Evolutionary conservation across 2,329 filamentous ascomycete species (phyloP), one percentile per base, ranked within the genome.

Genomic region (Neophaeococcomyces aloes): DNA sequence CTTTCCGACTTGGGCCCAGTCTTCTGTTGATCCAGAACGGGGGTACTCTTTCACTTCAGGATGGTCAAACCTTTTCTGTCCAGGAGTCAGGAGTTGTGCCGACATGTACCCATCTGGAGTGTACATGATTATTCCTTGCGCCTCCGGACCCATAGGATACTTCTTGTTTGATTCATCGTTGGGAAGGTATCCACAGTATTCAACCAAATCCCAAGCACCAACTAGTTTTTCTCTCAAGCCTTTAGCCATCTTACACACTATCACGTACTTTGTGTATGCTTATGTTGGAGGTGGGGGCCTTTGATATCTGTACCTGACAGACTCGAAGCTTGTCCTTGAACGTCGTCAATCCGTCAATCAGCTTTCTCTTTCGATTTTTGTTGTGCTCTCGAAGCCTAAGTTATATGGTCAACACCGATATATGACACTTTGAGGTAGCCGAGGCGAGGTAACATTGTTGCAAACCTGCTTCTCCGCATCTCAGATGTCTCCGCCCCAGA

Each of bases 31-130:
- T 2, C 27, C 39, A 4, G 43, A 14, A 8, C 15, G 18, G 4
- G 17, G 10, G 10, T 30, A 48, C 2, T 33, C 29, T 29, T 29
- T 35, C 33, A 45, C 42, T 15, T 35, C 45, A 8, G 42, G 30
- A 32, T n/a, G n/a, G n/a, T n/a, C 15, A 8, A 38, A 48, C 2
- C 33, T 29, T 29, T 29, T 35, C 33, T 48, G 45, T 15, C 42
- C 45, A 8, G 42, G 30, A 32, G 33, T 37, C 15, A 39, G 42
- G 27, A 48, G 36, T 11, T 36, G 34, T 14, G 46, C 46, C n/a
- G 42, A 46, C 46, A 48, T 48, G 31, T 45, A 45, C 15, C 46
- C 46, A 31, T 48, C 43, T 34, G 34, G 21, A 10, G 42, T 48
- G 29, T 48, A 46, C 19, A 45, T 36, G n/a, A 48, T 45, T 3